Base-by-base conservation (phyloP, 768 basidiomycete genomes). In the Naganishia onofrii region DNA sequence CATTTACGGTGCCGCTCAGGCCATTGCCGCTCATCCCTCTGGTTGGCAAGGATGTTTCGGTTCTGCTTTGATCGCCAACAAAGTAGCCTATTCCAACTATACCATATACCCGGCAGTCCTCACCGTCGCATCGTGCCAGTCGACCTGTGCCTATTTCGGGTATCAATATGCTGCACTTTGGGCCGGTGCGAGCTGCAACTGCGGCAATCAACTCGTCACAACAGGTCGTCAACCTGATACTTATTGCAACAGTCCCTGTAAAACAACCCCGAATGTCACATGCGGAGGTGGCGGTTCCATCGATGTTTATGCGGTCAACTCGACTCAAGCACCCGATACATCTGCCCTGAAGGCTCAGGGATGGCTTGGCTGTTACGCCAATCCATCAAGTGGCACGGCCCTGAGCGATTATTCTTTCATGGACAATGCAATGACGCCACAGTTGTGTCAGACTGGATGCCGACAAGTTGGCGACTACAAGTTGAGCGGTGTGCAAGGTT, bases 31-130 rank as follows among this genome's bases (percentile, higher is more conserved):
- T n/a, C 73, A 75, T 68, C 75, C 73, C 3, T 48, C 68, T 10
- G 74, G 75, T 26, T 75, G 73, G 73, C 70, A 71, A 57, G 74
- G 72, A 23, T 74, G 74, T 66, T 74, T 68, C 67, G 28, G 65
- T 28, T 29, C 44, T 2, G 4, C 36, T 3, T 6, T 56, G 31
- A 56, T 56, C 55, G 19, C 55, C 10, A 56, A 12, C 55, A 56
- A 56, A 32, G 13, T n/a, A 28, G 55, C 55, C 15, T 56, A 56
- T 31, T 29, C 28, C 55, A 32, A 56, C 31, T 56, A 56, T 32
- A 56, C 10, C 21, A 56, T 56, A 21, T 56, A 56, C 29, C 31
- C 55, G 19, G 28, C 69, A 68, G 51, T 67, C 69, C 55, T 56
- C 1, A 56, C 28, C 48, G 46, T 72, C 55, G 66, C 68, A 26